Conservation (phyloP, 495 filamentous ascomycete genomes). For the Aspergillus heteromorphus region DNA sequence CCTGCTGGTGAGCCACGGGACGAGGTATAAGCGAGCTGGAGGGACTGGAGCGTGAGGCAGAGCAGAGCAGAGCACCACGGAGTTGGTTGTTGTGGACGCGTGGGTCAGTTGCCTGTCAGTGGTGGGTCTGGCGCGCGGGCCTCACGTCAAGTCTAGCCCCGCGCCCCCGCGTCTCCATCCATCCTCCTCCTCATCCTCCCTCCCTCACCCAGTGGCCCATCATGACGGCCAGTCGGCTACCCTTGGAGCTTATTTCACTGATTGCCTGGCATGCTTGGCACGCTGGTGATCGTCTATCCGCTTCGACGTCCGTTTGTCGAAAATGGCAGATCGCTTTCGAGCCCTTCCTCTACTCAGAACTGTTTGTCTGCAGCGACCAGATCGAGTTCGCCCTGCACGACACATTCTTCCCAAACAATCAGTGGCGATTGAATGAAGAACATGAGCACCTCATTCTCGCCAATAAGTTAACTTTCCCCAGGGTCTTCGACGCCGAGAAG, state of each 20-base stretch:
- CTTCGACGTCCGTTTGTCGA: background rate
- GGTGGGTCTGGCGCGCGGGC: too few species aligned
- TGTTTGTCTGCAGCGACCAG: background rate
- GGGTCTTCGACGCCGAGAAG: background rate
- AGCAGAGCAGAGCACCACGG: too few species aligned
- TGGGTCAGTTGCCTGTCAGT: too few species aligned
- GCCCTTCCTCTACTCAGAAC: background rate
- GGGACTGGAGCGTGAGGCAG: background rate
- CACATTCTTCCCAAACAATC: background rate
- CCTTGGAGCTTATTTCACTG: background rate
- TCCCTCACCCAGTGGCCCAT: background rate
- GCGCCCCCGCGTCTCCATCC: background rate
- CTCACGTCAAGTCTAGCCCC: background rate
- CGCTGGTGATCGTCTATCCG: background rate
- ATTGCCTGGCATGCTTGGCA: background rate
- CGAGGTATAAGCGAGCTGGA: slow-evolving; percentile 32
- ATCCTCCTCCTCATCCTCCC: background rate
- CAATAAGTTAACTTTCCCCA: background rate
- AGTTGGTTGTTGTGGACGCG: too few species aligned
- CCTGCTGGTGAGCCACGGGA: slow-evolving; percentile 47
- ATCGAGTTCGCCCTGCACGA: background rate
- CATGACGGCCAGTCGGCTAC: background rate
- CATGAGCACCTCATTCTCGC: background rate
- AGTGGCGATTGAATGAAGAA: background rate
- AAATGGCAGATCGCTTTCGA: background rate